Evolutionary conservation across 108 stramenopile species (phyloP).

Genomic region (Discostella stelligeroides): DNA sequence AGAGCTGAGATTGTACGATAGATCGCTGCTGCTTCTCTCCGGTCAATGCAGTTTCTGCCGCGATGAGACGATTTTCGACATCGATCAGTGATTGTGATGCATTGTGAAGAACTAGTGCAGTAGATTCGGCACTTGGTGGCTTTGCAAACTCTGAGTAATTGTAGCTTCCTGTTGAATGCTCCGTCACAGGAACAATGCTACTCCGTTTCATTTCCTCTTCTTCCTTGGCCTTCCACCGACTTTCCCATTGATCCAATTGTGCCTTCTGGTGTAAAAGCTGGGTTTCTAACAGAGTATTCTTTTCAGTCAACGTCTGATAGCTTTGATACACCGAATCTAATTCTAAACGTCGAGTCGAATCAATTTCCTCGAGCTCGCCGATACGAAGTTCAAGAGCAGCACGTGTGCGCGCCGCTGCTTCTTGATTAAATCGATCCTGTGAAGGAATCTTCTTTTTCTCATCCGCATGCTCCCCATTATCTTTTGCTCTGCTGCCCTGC

Average conservation of each 20-base stretch:
- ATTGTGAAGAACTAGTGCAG: slow-evolving; percentile 23
- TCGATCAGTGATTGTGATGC: slow-evolving; percentile 28
- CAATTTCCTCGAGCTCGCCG: slow-evolving; percentile 81
- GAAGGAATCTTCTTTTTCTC: slow-evolving; percentile 10
- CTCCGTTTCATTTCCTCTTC: slow-evolving; percentile 32
- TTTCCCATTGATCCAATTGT: slow-evolving; percentile 36
- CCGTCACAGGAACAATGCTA: slow-evolving; percentile 17
- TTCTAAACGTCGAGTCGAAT: slow-evolving; percentile 54
- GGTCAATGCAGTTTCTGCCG: slow-evolving; percentile 52
- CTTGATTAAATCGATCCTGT: slow-evolving; percentile 39
- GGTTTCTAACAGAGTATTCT: slow-evolving; percentile 45
- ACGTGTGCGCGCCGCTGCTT: slow-evolving; percentile 50
- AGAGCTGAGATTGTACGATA: slow-evolving; percentile 33
- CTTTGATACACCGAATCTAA: slow-evolving; percentile 54
- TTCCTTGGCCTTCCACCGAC: slow-evolving; percentile 30
- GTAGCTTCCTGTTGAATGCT: slow-evolving; percentile 20
- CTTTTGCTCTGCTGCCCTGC: background rate
- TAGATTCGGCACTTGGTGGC: slow-evolving; percentile 5
- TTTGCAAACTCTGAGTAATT: slow-evolving; percentile 42
- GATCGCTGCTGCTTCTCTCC: slow-evolving; percentile 31
- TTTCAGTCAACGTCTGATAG: slow-evolving; percentile 43
- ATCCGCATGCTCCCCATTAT: slow-evolving; percentile 5
- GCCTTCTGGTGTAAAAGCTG: slow-evolving; percentile 48
- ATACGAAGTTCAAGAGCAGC: slow-evolving; percentile 71
- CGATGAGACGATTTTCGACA: slow-evolving; percentile 30